Evolutionary conservation across 371 early-diverging fungal species (phyloP).

Genomic region (Syncephalastrum racemosum): DNA sequence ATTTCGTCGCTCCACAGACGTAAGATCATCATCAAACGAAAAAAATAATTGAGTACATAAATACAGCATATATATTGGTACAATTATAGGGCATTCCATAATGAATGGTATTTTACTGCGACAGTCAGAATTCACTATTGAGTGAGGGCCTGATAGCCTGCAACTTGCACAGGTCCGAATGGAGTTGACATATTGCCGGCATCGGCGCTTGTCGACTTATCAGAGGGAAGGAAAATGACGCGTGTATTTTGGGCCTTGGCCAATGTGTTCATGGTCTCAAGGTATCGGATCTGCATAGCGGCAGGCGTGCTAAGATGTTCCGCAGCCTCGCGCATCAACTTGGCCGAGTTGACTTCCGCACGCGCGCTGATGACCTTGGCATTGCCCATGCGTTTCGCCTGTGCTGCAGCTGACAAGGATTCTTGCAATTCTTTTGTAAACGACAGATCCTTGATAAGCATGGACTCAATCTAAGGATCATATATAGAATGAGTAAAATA

Average conservation of each 20-base stretch:
- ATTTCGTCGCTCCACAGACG: too few species aligned
- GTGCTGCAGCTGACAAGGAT: slow-evolving; percentile 88
- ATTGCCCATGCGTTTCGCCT: slow-evolving; percentile 86
- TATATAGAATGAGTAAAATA: slow-evolving; percentile 2
- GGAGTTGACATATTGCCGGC: too few species aligned
- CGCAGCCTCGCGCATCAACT: slow-evolving; percentile 91
- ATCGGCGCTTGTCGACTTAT: not conserved
- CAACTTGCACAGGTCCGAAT: too few species aligned
- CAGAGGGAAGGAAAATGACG: slow-evolving; percentile 67
- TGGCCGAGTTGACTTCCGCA: slow-evolving; percentile 92
- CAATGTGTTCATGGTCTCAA: slow-evolving; percentile 84
- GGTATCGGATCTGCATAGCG: slow-evolving; percentile 85
- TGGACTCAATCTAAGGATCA: slow-evolving; percentile 59
- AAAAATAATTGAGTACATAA: too few species aligned
- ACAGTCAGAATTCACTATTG: too few species aligned
- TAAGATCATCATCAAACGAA: too few species aligned
- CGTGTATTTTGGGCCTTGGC: slow-evolving; percentile 57
- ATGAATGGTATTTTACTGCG: too few species aligned
- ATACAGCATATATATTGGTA: too few species aligned
- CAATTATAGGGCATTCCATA: too few species aligned
- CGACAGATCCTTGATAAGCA: slow-evolving; percentile 85
- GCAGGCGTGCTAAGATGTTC: slow-evolving; percentile 70
- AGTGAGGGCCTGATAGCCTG: too few species aligned
- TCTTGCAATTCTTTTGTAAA: slow-evolving; percentile 80
- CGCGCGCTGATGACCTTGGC: slow-evolving; percentile 87